Conservation (phyloP, 495 filamentous ascomycete genomes). For the Aspergillus steynii region DNA sequence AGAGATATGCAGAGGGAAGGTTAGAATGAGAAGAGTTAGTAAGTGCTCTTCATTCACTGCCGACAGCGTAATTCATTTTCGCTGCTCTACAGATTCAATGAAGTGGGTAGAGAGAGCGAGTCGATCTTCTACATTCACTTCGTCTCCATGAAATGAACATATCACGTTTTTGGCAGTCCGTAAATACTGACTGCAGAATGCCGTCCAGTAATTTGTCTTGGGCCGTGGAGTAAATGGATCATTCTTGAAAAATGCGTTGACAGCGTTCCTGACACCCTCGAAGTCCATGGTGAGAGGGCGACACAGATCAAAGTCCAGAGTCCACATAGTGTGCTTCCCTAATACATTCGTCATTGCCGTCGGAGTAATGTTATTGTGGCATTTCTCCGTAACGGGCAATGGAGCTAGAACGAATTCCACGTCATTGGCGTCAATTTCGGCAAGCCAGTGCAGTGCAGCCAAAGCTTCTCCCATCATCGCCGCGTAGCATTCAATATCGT, state of each 20-base stretch:
- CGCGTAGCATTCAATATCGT: slow-evolving; percentile 23
- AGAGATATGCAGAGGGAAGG: too few species aligned
- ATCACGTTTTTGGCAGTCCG: background rate
- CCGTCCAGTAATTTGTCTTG: slow-evolving; percentile 30
- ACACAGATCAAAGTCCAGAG: slow-evolving; percentile 50
- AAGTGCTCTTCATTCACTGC: too few species aligned
- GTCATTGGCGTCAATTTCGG: slow-evolving; percentile 45
- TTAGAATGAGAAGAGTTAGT: too few species aligned
- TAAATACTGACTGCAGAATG: slow-evolving; percentile 26
- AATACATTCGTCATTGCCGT: slow-evolving; percentile 11
- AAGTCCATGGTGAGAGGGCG: slow-evolving; percentile 31
- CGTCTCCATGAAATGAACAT: too few species aligned
- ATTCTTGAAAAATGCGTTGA: slow-evolving; percentile 35
- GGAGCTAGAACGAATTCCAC: slow-evolving; percentile 52
- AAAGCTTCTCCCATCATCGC: slow-evolving; percentile 45
- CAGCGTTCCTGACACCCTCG: slow-evolving; percentile 33
- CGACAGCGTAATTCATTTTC: too few species aligned
- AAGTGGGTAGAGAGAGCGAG: background rate
- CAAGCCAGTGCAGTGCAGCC: slow-evolving; percentile 47
- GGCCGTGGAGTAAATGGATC: slow-evolving; percentile 46
- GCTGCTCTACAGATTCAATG: background rate
- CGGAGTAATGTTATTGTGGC: background rate
- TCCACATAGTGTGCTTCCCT: slow-evolving; percentile 34
- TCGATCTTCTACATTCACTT: background rate
- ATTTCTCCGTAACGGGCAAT: background rate